These are phyloP conservation scores for Leccinum subfulvum DNA, from an alignment of 1,284 basidiomycete genomes.

Conservation along the genomic window DNA sequence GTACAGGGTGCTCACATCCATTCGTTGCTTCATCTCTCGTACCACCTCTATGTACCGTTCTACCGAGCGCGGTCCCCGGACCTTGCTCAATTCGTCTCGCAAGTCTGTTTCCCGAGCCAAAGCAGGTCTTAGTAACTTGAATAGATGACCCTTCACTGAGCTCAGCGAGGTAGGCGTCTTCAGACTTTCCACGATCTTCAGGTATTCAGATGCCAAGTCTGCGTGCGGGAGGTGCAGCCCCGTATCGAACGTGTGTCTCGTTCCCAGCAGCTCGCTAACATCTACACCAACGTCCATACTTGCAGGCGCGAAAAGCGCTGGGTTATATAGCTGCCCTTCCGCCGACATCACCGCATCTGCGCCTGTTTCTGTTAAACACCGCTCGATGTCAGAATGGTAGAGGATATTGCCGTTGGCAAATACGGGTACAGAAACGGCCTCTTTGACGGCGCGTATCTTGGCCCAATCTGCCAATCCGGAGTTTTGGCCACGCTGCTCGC, in stretches of 20 bases:
- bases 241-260: conserved; percentile 28
- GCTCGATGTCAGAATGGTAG: conserved; percentile 75
- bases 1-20: conserved; percentile 50
- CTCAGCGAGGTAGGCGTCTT: conserved; percentile 72
- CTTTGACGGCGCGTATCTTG: conserved; percentile 83
- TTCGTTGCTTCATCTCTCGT: conserved; percentile 61
- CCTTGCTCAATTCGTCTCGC: conserved; percentile 65
- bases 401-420: conserved; percentile 98
- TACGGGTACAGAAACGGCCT: conserved; percentile 87
- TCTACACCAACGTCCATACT: neutral
- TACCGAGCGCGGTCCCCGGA: conserved; percentile 42
- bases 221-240: conserved; percentile 61
- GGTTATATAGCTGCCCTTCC: conserved; percentile 94
- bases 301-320: conserved; percentile 65
- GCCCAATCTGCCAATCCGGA: conserved; percentile 81
- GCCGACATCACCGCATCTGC: conserved; percentile 94
- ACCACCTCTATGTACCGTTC: conserved; percentile 58
- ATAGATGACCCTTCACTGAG: conserved; percentile 90
- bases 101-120: conserved; percentile 71
- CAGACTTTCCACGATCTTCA: conserved; percentile 73
- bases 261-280: neutral
- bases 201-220: conserved; percentile 81
- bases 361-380: conserved; percentile 79
- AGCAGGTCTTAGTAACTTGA: conserved; percentile 86
- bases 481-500: conserved; percentile 89